Evolutionary conservation across 2,329 filamentous ascomycete species (phyloP).

Genomic region (Aspergillus aculeatus): DNA sequence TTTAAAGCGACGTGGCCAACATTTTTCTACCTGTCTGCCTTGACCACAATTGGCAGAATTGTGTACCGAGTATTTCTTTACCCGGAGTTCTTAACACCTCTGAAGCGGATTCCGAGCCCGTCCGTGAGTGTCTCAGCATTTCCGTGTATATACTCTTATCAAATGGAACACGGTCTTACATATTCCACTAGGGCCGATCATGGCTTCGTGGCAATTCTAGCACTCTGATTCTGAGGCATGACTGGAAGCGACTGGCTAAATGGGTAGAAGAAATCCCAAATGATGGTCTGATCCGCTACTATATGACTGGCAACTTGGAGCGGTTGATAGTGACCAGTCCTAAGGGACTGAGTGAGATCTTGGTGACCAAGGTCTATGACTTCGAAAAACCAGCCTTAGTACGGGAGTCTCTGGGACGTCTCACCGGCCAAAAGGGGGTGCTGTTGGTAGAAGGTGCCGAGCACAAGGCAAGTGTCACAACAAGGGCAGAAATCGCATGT

Average conservation of each 20-base stretch:
- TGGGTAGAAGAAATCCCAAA: conserved; percentile 64
- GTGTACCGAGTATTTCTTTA: conserved; percentile 52
- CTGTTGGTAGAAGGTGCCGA: conserved; percentile 87
- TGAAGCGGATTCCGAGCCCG: conserved; percentile 58
- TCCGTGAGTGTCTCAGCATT: conserved; percentile 37
- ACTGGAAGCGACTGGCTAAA: conserved; percentile 38
- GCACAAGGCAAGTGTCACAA: conserved; percentile 59
- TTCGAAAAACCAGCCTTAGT: conserved; percentile 63
- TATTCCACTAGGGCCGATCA: conserved; percentile 32
- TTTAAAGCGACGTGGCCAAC: conserved; percentile 29
- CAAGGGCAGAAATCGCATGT: not conserved
- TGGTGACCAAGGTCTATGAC: conserved; percentile 67
- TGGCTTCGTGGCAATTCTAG: conserved; percentile 49
- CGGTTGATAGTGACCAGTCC: conserved; percentile 61
- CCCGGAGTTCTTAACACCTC: conserved; percentile 57
- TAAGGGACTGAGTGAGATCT: conserved; percentile 67
- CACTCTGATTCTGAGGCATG: conserved; percentile 38
- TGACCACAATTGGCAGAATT: conserved; percentile 23
- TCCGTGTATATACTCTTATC: not conserved
- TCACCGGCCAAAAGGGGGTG: conserved; percentile 43
- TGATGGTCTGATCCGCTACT: conserved; percentile 67
- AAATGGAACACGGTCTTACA: not conserved
- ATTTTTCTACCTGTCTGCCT: conserved; percentile 19
- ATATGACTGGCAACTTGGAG: conserved; percentile 61
- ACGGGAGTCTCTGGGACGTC: conserved; percentile 33